Conservation (phyloP, 352 stramenopile species). For the Pythium apleroticum region DNA sequence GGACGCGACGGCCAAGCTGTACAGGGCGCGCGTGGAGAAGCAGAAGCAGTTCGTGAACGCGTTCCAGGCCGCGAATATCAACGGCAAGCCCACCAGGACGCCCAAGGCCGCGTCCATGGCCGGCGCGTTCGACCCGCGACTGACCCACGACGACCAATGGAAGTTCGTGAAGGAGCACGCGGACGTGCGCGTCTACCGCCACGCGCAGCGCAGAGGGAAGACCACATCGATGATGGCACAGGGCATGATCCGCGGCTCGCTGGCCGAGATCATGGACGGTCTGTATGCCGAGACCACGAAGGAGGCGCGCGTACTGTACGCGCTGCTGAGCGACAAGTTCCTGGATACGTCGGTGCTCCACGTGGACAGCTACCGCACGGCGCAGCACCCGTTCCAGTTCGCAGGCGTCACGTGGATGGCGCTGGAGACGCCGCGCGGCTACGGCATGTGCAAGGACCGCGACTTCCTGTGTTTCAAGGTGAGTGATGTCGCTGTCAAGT, state of each 20-base stretch:
- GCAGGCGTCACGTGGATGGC: constrained; percentile 72
- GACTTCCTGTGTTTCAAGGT: constrained; percentile 80
- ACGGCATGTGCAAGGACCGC: constrained; percentile 59
- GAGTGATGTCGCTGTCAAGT: background rate
- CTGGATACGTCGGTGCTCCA: constrained; percentile 63
- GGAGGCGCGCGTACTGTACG: constrained; percentile 61
- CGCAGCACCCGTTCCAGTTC: constrained; percentile 68
- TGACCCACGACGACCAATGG: constrained; percentile 40
- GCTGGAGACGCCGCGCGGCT: constrained; percentile 44
- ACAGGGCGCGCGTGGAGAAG: constrained; percentile 3
- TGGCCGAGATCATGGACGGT: constrained; percentile 75
- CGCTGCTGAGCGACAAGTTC: constrained; percentile 54
- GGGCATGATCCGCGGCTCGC: constrained; percentile 58
- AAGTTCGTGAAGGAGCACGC: constrained; percentile 64
- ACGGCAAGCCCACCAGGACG: background rate
- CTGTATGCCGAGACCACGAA: constrained; percentile 73
- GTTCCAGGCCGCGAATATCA: constrained; percentile 4
- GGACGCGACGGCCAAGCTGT: constrained; percentile 12
- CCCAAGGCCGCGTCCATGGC: background rate
- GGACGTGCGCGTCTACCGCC: constrained; percentile 62
- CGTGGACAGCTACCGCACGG: constrained; percentile 61
- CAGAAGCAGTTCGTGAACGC: constrained; percentile 7
- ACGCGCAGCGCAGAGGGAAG: constrained; percentile 40
- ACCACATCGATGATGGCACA: constrained; percentile 56
- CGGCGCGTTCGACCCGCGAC: background rate